Evolutionary conservation across 495 filamentous ascomycete species (phyloP), one percentile per base, ranked within the genome.

Genomic region (Penicillium alfredii): DNA sequence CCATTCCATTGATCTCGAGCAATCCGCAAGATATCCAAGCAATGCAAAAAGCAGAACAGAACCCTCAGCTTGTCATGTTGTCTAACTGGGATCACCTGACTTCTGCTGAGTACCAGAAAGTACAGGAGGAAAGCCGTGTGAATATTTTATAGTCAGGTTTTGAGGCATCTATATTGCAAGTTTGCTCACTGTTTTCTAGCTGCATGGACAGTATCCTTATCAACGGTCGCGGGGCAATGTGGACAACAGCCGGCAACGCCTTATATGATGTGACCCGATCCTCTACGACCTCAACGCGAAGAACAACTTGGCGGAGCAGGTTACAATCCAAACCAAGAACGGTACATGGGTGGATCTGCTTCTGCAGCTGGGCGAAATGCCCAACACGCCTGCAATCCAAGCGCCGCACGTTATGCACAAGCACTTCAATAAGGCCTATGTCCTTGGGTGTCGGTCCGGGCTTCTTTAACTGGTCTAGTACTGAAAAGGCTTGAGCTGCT

Each of bases 331-430:
- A 11, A 78, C 68, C 14, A 46, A 46, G 17, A 73, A 72, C 36
- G 55, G 58, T 30, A 66, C 61, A 3, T 75, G 74, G 73, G 64
- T 77, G 2, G 72, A 78, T 33, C 30, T 78, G 2, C 46, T 78
- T 30, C 48, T 75, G 24, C 49, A 63, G 24, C 51, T 68, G 1
- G 45, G 38, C 10, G 33, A 30, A 8, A 48, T 53, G 38, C 41
- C 41, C 4, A 20, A 44, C 21, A 40, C 45, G 0, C 31, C 23
- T 9, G 33, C 36, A 0, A 44, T 44, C 10, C 63, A 73, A 42
- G 58, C 64, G 2, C 53, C 64, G 7, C 76, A 78, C 35, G 60
- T 68, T 0, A 70, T 78, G 47, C 73, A 78, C 57, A 77, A 76
- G 53, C 73, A 76, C 48, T 61, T 61, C 33, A 75, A 66, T 55